Percentiles rank a stretch among this genome's conserved stretches.
These are phyloP conservation scores for Phytophthora melonis DNA, from an alignment of 352 stramenopile genomes.

Conservation along the genomic window DNA sequence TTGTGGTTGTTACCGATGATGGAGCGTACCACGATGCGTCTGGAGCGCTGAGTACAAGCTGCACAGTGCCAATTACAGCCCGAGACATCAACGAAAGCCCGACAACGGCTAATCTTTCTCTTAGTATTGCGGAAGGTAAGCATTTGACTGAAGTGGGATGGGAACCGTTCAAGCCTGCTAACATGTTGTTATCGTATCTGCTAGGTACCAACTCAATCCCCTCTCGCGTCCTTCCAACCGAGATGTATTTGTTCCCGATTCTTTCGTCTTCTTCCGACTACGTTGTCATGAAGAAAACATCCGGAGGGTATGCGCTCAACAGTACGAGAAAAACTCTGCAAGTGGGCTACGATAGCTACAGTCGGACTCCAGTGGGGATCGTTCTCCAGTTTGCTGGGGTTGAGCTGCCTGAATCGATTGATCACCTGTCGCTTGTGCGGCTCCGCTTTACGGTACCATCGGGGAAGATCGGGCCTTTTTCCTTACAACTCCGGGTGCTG, in stretches of 20 bases:
- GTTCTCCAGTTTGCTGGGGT: slow-evolving; percentile 27
- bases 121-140: slow-evolving; percentile 35
- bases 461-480: slow-evolving; percentile 53
- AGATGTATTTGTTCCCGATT: slow-evolving; percentile 34
- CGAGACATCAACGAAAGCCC: slow-evolving; percentile 39
- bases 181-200: background rate
- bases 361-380: slow-evolving; percentile 14
- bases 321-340: slow-evolving; percentile 18
- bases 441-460: slow-evolving; percentile 54
- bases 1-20: slow-evolving; percentile 41
- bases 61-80: slow-evolving; percentile 27
- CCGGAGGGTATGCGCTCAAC: slow-evolving; percentile 18
- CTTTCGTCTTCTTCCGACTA: slow-evolving; percentile 25
- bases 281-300: slow-evolving; percentile 10
- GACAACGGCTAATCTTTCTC: slow-evolving; percentile 21
- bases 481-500: slow-evolving; percentile 46
- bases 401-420: slow-evolving; percentile 43
- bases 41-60: slow-evolving; percentile 36
- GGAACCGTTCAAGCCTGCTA: background rate
- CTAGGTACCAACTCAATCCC: slow-evolving; percentile 29
- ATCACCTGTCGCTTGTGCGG: slow-evolving; percentile 32
- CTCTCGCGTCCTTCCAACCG: slow-evolving; percentile 1
- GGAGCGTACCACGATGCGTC: slow-evolving; percentile 41
- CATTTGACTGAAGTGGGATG: background rate
- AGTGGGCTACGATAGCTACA: slow-evolving; percentile 33